Evolutionary conservation across 2,329 filamentous ascomycete genomes (phyloP).

Genomic region (Westerdykella aurantiaca): DNA sequence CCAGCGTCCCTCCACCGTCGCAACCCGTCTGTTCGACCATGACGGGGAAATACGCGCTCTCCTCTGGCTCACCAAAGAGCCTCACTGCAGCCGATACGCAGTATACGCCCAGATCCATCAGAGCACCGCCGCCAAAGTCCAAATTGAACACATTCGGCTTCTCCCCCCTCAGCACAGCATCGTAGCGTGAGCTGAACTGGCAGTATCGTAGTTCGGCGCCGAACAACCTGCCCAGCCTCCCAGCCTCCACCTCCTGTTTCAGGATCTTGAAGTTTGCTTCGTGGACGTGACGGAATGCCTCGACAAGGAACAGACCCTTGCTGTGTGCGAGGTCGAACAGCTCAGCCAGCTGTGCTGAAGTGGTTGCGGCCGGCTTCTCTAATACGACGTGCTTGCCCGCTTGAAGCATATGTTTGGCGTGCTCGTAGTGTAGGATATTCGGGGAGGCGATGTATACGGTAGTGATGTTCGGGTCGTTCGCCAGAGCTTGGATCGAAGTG

Average conservation of each 20-base stretch:
- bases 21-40: constrained; percentile 40
- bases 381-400: constrained; percentile 46
- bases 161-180: constrained; percentile 43
- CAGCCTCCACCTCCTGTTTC: constrained; percentile 27
- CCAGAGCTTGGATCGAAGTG: constrained; percentile 38
- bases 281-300: constrained; percentile 48
- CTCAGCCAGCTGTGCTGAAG: constrained; percentile 38
- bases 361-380: constrained; percentile 47
- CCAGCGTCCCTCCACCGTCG: constrained; percentile 43
- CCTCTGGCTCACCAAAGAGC: constrained; percentile 42
- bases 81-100: constrained; percentile 44
- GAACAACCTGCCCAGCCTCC: constrained; percentile 38
- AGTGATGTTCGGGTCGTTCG: constrained; percentile 35
- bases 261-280: constrained; percentile 46
- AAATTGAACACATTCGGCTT: constrained; percentile 46
- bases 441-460: constrained; percentile 47
- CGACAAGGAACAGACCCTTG: constrained; percentile 42
- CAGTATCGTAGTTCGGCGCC: constrained; percentile 43
- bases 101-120: constrained; percentile 48
- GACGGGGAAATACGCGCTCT: constrained; percentile 40
- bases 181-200: constrained; percentile 43
- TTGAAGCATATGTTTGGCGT: constrained; percentile 40
- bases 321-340: constrained; percentile 40
- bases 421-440: constrained; percentile 44
- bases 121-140: constrained; percentile 42